Base-by-base conservation (phyloP, 1,139 yeast genomes). In the Kodamaea arcana region DNA sequence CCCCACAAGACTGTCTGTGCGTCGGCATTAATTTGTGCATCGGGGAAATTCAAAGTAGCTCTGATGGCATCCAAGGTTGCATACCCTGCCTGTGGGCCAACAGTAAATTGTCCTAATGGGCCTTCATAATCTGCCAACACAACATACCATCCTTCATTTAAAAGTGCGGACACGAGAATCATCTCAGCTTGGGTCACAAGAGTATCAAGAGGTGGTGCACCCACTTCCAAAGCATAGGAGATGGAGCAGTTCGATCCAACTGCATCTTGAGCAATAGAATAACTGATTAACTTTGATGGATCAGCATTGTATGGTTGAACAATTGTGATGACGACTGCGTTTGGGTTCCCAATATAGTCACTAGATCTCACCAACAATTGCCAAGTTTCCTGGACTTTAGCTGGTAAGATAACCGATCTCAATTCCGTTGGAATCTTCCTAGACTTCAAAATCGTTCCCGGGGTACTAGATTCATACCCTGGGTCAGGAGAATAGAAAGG, bases 191-290 rank as follows among this genome's bases (percentile, higher is more conserved):
- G 49, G 3, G 46, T 40, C 9, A 39, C 38, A n/a, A 53, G 25
- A 20, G 56, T 51, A 13, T 39, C 33, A 29, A 50, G 29, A 9
- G 42, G 42, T 4, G 58, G 36, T 9, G 45, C 39, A n/a, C 54
- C 26, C n/a, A 38, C 34, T 29, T 42, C 40, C 15, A 59, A 43
- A 1, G 59, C 52, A 40, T 58, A 62, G 1, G 69, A 62, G 1
- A 65, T 59, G 3, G 65, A 48, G 50, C 71, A 65, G 38, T 58
- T 40, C 2, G 38, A 15, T 16, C 36, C 36, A 2, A 65, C 46
- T 10, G 66, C 43, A 44, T 65, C 69, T 44, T 62, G 53, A 31
- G 67, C 65, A n/a, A 54, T 40, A 37, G 61, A 66, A 42, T 58
- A 62, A 8, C 64, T 52, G 7, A 65, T 44, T 12, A 65, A 34